Evolutionary conservation across 2,329 filamentous ascomycete species (phyloP).

Genomic region (Diaporthe eres): DNA sequence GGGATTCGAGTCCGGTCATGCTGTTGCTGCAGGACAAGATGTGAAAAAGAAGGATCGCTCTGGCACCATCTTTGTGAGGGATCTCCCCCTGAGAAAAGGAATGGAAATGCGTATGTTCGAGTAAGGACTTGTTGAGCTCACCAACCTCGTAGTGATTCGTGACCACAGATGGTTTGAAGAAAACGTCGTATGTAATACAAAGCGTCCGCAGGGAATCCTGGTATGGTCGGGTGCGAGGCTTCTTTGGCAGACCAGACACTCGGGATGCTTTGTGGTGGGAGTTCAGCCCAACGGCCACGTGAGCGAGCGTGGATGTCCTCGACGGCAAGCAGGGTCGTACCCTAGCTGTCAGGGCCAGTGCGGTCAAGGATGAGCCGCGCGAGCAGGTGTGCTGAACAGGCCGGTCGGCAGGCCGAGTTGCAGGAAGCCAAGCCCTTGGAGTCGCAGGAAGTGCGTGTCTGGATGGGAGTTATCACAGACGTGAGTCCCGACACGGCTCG

Average conservation of each 20-base stretch:
- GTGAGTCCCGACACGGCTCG: background rate
- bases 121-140: background rate
- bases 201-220: constrained; percentile 41
- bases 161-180: background rate
- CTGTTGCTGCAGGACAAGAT: background rate
- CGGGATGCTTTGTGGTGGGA: constrained; percentile 40
- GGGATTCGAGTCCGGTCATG: background rate
- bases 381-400: constrained; percentile 13
- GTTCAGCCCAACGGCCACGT: constrained; percentile 41
- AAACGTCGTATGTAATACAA: constrained; percentile 30
- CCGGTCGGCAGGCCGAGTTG: constrained; percentile 1
- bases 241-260: constrained; percentile 36
- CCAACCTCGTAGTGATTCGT: background rate
- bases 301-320: constrained; percentile 40
- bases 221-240: constrained; percentile 34
- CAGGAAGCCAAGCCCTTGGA: constrained; percentile 12
- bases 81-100: background rate
- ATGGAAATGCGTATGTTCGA: background rate
- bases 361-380: constrained; percentile 17
- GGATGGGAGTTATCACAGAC: background rate
- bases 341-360: constrained; percentile 36
- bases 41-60: background rate
- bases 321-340: constrained; percentile 40
- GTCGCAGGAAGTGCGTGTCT: background rate
- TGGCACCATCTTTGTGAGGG: background rate